Conservation (phyloP, 148 eudicot species). For the Camellia granthamiana region DNA sequence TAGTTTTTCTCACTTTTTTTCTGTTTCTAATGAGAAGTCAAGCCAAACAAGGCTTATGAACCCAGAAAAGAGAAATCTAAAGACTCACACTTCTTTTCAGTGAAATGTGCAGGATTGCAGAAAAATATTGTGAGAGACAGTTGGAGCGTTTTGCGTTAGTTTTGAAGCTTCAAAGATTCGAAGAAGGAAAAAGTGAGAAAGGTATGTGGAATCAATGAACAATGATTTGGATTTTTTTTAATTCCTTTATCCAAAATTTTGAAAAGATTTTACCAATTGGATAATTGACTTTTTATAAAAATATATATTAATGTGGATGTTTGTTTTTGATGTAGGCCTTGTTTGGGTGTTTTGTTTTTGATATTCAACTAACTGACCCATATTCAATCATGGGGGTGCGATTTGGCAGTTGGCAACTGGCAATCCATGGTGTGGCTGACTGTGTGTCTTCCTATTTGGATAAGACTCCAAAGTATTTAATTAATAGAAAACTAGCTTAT, state of each 20-base stretch:
- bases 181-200: neutral
- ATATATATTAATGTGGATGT: too few species aligned
- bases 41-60: neutral
- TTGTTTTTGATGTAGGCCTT: neutral
- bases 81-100: neutral
- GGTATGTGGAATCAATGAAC: constrained; percentile 8
- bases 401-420: constrained; percentile 7
- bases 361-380: neutral
- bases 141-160: neutral
- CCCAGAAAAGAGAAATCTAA: neutral
- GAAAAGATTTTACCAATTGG: neutral
- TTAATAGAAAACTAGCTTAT: neutral
- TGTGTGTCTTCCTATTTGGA: constrained; percentile 1
- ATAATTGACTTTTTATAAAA: too few species aligned
- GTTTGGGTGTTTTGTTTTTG: neutral
- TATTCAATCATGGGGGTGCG: neutral
- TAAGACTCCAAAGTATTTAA: neutral
- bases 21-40: neutral
- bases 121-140: neutral
- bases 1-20: neutral
- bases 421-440: constrained; percentile 7
- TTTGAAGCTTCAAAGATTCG: neutral
- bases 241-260: constrained; percentile 9
- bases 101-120: neutral
- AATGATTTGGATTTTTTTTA: neutral